Evolutionary conservation across 2,329 filamentous ascomycete species (phyloP).

Genomic region (Alternaria sp.): DNA sequence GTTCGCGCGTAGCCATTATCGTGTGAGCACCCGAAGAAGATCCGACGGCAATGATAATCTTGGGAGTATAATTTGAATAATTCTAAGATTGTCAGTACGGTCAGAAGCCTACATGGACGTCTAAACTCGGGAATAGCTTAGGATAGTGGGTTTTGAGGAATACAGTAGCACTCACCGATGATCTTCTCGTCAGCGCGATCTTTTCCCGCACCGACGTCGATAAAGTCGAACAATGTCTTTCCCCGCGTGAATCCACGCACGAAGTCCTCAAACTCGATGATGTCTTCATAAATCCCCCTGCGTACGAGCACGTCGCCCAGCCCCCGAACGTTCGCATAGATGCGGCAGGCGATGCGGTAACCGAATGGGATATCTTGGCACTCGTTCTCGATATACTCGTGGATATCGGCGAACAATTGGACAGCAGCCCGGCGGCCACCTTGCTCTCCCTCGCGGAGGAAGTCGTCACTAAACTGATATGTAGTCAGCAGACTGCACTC

Average conservation of each 20-base stretch:
- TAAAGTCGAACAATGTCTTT: slow-evolving; percentile 52
- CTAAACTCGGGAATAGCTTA: no score
- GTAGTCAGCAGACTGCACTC: slow-evolving; percentile 9
- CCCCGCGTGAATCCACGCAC: slow-evolving; percentile 62
- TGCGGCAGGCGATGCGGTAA: slow-evolving; percentile 57
- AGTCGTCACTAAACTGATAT: slow-evolving; percentile 55
- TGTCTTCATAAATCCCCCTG: slow-evolving; percentile 53
- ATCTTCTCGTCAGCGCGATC: slow-evolving; percentile 56
- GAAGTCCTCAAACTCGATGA: slow-evolving; percentile 57
- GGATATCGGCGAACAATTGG: slow-evolving; percentile 53
- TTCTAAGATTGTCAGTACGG: slow-evolving; percentile 45
- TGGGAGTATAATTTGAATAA: slow-evolving; percentile 61
- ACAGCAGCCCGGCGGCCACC: slow-evolving; percentile 62
- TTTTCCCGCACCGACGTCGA: slow-evolving; percentile 56
- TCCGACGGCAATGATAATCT: slow-evolving; percentile 66
- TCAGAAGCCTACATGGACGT: no score
- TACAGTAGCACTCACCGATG: slow-evolving; percentile 50
- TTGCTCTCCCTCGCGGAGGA: slow-evolving; percentile 56
- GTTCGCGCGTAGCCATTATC: slow-evolving; percentile 61
- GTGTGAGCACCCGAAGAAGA: slow-evolving; percentile 65
- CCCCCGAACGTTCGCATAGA: slow-evolving; percentile 62
- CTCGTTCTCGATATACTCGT: slow-evolving; percentile 49
- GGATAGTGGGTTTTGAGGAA: no score
- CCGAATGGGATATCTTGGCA: slow-evolving; percentile 48
- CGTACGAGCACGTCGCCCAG: slow-evolving; percentile 57